Evolutionary conservation across 768 basidiomycete genomes (phyloP).

Genomic region (Kwoniella europaea): DNA sequence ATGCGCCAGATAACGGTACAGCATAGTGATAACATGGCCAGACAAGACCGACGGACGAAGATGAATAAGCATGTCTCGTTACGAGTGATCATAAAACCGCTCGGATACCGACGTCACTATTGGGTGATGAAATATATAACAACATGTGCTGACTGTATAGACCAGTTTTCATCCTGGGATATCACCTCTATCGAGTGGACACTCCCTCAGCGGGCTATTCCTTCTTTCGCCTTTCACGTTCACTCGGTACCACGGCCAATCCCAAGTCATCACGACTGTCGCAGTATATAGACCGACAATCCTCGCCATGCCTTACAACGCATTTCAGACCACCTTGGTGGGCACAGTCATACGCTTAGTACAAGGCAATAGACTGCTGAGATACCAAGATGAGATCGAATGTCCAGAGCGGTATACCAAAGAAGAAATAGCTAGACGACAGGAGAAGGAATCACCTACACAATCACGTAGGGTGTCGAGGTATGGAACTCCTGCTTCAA

Average conservation of each 20-base stretch:
- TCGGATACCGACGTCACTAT: too few relatives aligned
- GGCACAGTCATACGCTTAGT: slow-evolving; percentile 11
- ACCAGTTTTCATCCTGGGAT: too few relatives aligned
- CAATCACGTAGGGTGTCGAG: not conserved
- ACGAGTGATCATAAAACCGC: too few relatives aligned
- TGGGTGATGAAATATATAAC: too few relatives aligned
- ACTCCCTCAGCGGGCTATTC: too few relatives aligned
- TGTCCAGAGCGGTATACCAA: slow-evolving; percentile 20
- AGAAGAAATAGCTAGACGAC: slow-evolving; percentile 1
- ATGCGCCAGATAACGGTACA: too few relatives aligned
- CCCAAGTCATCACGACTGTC: too few relatives aligned
- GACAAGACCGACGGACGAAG: too few relatives aligned
- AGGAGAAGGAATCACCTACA: not conserved
- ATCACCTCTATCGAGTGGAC: too few relatives aligned
- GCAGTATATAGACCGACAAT: not conserved
- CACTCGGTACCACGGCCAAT: not conserved
- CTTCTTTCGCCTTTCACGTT: not conserved
- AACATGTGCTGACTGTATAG: too few relatives aligned
- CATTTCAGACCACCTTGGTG: slow-evolving; percentile 22
- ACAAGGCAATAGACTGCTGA: slow-evolving; percentile 13
- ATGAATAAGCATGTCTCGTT: too few relatives aligned
- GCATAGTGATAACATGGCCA: too few relatives aligned
- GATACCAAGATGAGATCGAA: slow-evolving; percentile 26
- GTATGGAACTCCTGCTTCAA: not conserved
- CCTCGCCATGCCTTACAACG: slow-evolving; percentile 19